A percentile compares a stretch with the other conserved stretches of the same genome.
These are phyloP conservation scores for Tillandsia fasciculata DNA, from an alignment of 176 grass and related monocot species.

Conservation along the genomic window DNA sequence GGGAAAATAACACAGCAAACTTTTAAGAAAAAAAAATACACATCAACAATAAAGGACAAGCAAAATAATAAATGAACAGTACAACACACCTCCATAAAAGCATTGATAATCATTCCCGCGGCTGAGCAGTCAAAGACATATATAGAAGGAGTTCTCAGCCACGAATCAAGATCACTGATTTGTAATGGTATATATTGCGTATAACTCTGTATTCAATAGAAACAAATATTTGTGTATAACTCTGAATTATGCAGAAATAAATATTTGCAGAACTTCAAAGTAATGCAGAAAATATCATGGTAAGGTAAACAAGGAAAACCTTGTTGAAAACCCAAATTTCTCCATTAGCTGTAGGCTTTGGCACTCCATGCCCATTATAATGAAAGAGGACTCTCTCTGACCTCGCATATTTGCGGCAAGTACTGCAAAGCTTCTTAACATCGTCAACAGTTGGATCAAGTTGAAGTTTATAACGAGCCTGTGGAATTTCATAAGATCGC, in stretches of 20 bases:
- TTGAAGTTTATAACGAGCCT: conserved; percentile 91
- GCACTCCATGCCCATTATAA: conserved; percentile 97
- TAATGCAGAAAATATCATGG: neutral
- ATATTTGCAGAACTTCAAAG: neutral
- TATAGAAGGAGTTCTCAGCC: conserved; percentile 93
- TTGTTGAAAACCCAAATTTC: conserved; percentile 99
- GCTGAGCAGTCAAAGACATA: conserved; percentile 98
- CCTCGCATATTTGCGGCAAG: conserved; percentile 94
- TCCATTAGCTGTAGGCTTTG: conserved; percentile 84
- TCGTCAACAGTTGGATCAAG: conserved; percentile 92
- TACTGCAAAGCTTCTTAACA: conserved; percentile 92
- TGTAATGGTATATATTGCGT: conserved; percentile 97
- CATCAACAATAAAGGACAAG: neutral
- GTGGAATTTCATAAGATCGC: neutral
- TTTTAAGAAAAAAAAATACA: neutral
- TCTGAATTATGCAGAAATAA: conserved; percentile 34
- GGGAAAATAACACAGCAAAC: neutral
- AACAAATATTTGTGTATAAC: conserved; percentile 62
- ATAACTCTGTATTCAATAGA: conserved; percentile 59
- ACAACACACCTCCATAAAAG: conserved; percentile 76
- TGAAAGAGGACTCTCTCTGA: conserved; percentile 98
- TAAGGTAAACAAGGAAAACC: conserved; percentile 29
- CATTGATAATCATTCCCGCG: conserved; percentile 70
- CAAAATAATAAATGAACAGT: conserved; percentile 5
- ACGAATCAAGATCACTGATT: conserved; percentile 88